phyloP scores from a whole-genome alignment of 345 rosid genomes.

The Gossypioides kirkii region DNA sequence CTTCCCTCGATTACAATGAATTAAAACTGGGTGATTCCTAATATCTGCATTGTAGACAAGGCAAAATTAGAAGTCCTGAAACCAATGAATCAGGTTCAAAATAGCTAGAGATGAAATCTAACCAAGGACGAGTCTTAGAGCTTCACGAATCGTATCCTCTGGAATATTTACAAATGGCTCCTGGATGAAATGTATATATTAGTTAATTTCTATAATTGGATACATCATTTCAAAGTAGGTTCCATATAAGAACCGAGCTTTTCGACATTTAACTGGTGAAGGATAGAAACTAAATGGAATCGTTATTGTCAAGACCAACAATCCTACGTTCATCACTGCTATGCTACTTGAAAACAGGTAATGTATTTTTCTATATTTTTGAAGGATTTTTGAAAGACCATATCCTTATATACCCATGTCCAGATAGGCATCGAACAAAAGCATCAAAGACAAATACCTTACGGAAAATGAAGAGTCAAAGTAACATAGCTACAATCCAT shows the following conservation, averaged over 20 bases:
- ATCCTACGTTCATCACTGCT: neutral
- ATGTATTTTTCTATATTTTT: too few relatives aligned
- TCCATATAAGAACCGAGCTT: neutral
- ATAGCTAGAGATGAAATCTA: neutral
- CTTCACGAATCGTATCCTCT: constrained; percentile 75
- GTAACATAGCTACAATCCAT: too few relatives aligned
- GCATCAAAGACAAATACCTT: too few relatives aligned
- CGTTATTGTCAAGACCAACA: neutral
- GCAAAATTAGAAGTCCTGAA: neutral
- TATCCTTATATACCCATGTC: too few relatives aligned
- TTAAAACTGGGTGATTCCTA: constrained; percentile 83
- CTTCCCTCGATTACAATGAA: constrained; percentile 96
- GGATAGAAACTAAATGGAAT: neutral
- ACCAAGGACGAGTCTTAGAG: constrained; percentile 75
- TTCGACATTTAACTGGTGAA: neutral
- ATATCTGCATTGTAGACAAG: constrained; percentile 48
- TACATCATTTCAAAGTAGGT: neutral
- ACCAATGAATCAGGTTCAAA: neutral
- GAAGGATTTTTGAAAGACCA: too few relatives aligned
- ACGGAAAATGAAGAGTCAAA: too few relatives aligned
- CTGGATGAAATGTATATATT: constrained; percentile 36
- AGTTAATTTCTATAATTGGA: neutral
- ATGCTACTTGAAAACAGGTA: too few relatives aligned
- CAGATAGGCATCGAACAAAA: too few relatives aligned
- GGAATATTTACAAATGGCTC: constrained; percentile 79